Evolutionary conservation across 257 asterid species (phyloP).

Genomic region (Sherardia arvensis): DNA sequence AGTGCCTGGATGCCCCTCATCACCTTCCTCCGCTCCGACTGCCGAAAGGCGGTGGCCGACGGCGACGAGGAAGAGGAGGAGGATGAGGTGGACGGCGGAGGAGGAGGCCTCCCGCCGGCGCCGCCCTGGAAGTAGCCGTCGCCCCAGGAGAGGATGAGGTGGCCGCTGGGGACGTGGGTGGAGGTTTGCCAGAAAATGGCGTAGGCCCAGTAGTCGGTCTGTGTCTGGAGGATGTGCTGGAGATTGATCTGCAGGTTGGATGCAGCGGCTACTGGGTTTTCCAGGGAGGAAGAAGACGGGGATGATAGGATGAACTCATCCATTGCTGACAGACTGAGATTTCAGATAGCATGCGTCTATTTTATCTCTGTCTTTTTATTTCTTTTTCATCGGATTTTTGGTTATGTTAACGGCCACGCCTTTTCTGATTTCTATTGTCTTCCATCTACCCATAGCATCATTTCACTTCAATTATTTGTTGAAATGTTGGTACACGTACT

Average conservation of each 20-base stretch:
- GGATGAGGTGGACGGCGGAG: background rate
- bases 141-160: conserved; percentile 17
- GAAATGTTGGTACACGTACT: no score
- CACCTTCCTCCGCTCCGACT: conserved; percentile 45
- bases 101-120: background rate
- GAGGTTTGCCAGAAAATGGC: conserved; percentile 26
- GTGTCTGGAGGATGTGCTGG: conserved; percentile 14
- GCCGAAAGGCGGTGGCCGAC: conserved; percentile 20
- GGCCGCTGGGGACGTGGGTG: conserved; percentile 3
- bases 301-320: conserved; percentile 6
- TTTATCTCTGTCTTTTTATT: background rate
- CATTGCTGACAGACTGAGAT: background rate
- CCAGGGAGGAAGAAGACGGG: conserved; percentile 4
- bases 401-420: no score
- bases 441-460: no score
- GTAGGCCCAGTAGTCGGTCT: conserved; percentile 22
- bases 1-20: conserved; percentile 58
- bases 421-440: no score
- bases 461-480: no score
- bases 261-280: background rate
- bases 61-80: background rate
- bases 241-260: conserved; percentile 11
- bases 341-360: background rate
- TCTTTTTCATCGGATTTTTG: background rate
- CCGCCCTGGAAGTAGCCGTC: conserved; percentile 46